Base-by-base conservation (phyloP, 192 early-diverging fungal species). In the Entophlyctis luteolus region DNA sequence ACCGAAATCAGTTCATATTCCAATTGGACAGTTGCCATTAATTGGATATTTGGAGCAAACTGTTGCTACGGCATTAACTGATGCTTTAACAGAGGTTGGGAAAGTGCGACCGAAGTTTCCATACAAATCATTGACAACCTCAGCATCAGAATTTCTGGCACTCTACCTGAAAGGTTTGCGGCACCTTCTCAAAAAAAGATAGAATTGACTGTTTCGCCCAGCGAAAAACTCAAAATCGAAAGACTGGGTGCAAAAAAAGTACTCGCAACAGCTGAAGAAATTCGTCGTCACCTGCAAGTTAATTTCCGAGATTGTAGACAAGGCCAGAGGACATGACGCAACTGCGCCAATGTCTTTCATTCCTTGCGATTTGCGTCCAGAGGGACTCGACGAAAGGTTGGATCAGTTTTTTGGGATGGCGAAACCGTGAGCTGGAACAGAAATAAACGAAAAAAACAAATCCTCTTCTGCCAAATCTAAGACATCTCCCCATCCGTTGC, bases 31-130 rank as follows among this genome's bases (percentile, higher is more conserved):
- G 10, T 66, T 86, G 4, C 84, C 84, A 6, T 28, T 86, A 31
- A 67, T 79, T n/a, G 81, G 81, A 8, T 86, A 81, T 39, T 48
- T 86, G 27, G 84, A 86, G 53, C 81, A 84, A 47, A 73, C 82
- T 0, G 66, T 84, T 3, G 79, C 81, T 3, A 55, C 38, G 1
- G 39, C 66, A 0, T 39, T 86, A 18, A 73, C 66, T 0, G 71
- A 81, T 5, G 73, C 78, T 0, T 62, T 86, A 23, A 29, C 47
- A 5, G 73, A 59, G 6, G 72, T 84, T 14, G 81, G 79, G 3
- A 58, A 69, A 25, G 32, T 55, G 16, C 71, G 72, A 45, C 84
- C 84, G 10, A 84, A 84, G 58, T 68, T 77, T 63, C 84, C 84
- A 1, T 86, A 72, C 67, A 75, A 73, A 55, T 60, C 34, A 22